Base-by-base conservation (phyloP, 2,329 filamentous ascomycete species). In the Xylaria sp. region DNA sequence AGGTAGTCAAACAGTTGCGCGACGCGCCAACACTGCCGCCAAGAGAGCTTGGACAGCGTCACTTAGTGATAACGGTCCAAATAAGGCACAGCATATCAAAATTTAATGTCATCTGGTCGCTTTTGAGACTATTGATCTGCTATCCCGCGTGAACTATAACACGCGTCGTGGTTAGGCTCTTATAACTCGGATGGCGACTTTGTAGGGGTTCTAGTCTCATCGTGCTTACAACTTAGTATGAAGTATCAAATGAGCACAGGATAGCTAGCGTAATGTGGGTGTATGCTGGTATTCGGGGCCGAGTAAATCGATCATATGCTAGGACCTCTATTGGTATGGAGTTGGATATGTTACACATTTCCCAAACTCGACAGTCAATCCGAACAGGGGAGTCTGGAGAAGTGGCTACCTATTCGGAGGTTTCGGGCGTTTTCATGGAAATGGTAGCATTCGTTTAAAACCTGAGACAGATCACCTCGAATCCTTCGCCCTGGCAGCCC, bases 391-490 rank as follows among this genome's bases (percentile, higher is more conserved):
- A 55, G 56, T 49, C 13, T 25, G 36, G 27, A 17, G 31, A 61
- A 27, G 59, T 22, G 22, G 45, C 2, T 31, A 36, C 29, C 45
- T 29, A 39, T 38, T 49, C 44, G 42, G 56, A 42, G 20, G 13
- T 36, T 58, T 33, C 55, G 27, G 55, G 27, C n/a, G 13, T 15
- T 45, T 17, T 22, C 39, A 42, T 11, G 10, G n/a, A n/a, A n/a
- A 45, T 17, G 5, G 56, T 59, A 47, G 29, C 44, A 59, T n/a
- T 59, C 56, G n/a, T 49, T 47, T 20, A 49, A 47, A 47, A 33
- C n/a, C 55, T 56, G 62, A 64, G 62, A 64, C 62, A 47, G 53
- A 44, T 42, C 45, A n/a, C 38, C 39, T 25, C 38, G 44, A 66
- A 58, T 58, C 58, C 63, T 44, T 36, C 54, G 51, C 20, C 31